Percentiles rank a stretch among this genome's conserved stretches.
These are phyloP conservation scores for Citrus trifoliata DNA, from an alignment of 345 rosid species.

Conservation along the genomic window DNA sequence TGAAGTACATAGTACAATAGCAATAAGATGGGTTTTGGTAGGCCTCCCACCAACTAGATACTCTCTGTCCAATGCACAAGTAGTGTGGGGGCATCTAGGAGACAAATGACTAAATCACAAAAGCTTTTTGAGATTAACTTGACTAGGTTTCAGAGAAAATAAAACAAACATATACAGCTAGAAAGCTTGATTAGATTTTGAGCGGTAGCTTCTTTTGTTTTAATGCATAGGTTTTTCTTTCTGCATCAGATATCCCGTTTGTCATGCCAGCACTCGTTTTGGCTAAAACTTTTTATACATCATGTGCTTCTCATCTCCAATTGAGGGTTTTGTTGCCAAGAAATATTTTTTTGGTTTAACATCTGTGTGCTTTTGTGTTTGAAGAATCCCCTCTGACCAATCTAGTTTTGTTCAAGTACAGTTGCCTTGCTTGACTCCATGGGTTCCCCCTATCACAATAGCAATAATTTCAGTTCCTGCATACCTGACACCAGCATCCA, in stretches of 20 bases:
- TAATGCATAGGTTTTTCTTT: no score
- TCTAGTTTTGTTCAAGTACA: background rate
- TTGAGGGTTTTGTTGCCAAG: background rate
- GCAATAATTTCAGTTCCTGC: constrained; percentile 3
- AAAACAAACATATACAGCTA: background rate
- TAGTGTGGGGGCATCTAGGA: background rate
- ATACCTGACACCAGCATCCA: constrained; percentile 92
- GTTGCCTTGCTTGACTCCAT: background rate
- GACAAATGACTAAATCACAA: background rate
- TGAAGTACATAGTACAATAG: background rate
- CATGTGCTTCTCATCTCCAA: background rate
- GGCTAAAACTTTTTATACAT: background rate
- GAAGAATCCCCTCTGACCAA: constrained; percentile 2
- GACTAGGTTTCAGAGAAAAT: background rate
- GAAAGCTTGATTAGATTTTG: background rate
- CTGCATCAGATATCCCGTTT: no score
- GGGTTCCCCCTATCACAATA: background rate
- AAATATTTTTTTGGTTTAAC: background rate
- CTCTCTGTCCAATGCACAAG: background rate
- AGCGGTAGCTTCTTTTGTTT: background rate
- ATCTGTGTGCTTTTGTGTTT: background rate
- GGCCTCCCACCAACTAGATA: background rate
- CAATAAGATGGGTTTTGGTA: background rate
- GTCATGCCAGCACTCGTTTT: background rate
- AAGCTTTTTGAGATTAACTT: background rate